Conservation (phyloP, 768 basidiomycete genomes). For the Termitomyces sp. region DNA sequence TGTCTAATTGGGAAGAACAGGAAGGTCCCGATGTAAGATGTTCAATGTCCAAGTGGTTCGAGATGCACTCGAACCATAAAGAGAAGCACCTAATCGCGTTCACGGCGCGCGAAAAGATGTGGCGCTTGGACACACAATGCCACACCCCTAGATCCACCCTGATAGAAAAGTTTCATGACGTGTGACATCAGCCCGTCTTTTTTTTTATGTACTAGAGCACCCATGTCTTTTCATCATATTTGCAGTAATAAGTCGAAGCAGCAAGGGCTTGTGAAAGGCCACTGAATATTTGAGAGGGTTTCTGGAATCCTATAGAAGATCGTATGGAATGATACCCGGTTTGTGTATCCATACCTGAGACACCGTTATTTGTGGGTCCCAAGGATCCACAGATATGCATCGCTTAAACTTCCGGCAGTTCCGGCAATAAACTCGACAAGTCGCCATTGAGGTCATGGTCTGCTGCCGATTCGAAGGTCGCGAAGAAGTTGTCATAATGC, state of each 20-base stretch:
- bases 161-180: not conserved
- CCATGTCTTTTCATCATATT: not conserved
- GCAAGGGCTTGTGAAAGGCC: not conserved
- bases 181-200: no score
- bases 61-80: not conserved
- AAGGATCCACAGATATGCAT: not conserved
- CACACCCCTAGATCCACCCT: not conserved
- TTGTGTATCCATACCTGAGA: not conserved
- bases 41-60: not conserved
- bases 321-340: not conserved
- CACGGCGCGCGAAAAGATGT: not conserved
- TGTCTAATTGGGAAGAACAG: not conserved
- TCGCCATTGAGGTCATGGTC: not conserved
- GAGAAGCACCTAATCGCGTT: not conserved
- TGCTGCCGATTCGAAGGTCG: no score
- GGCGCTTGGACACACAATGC: conserved; percentile 2
- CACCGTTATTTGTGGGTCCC: not conserved
- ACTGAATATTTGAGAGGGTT: not conserved
- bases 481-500: no score
- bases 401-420: not conserved
- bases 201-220: no score
- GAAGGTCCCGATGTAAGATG: not conserved
- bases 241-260: not conserved
- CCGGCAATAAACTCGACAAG: not conserved
- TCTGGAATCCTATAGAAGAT: not conserved